Base-by-base conservation (phyloP, 2,329 filamentous ascomycete species). In the Trichothecium sympodiale region DNA sequence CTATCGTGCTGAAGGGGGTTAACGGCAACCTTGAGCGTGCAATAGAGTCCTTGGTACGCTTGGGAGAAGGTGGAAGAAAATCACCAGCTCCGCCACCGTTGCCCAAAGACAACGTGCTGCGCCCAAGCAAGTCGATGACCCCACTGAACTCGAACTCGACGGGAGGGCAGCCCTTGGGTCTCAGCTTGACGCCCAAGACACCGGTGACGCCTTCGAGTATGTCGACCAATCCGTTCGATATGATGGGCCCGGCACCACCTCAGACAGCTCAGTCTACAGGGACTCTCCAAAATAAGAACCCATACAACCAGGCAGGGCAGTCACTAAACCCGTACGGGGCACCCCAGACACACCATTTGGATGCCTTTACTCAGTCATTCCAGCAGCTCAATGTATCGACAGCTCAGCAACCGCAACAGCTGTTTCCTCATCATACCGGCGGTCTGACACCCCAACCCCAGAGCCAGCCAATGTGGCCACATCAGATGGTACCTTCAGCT, bases 11-110 rank as follows among this genome's bases (percentile, higher is more conserved):
- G 14, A 88, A 87, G 53, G 82, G 83, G 3, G 70, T 93, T 20
- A 79, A 82, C 50, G 88, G 89, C 4, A 88, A 91, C 51, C 53
- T 98, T 39, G 86, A 95, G 46, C 81, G 77, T 55, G 78, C 89
- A 0, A 77, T 96, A 31, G 89, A 96, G 56, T 76, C 85, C 14
- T 60, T 98, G 49, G 76, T 91, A 38, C 74, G 86, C 45, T 61
- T 95, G 28, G 89, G 88, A 17, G 87, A 94, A 51, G 78, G 76
- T 23, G 62, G 59, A 40, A 67, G 67, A 36, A 49, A 52, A 37
- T 57, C 61, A 25, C 56, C 61, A 17, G 50, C 46, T 17, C 59
- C 45, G 41, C 56, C 39, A 14, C 41, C 49, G 13, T 49, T 63
- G 6, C 64, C 67, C 38, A 63, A 66, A 29, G 66, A 70, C 37